Conservation (phyloP, 1,139 yeast species). For the Kodamaea fungicola region DNA sequence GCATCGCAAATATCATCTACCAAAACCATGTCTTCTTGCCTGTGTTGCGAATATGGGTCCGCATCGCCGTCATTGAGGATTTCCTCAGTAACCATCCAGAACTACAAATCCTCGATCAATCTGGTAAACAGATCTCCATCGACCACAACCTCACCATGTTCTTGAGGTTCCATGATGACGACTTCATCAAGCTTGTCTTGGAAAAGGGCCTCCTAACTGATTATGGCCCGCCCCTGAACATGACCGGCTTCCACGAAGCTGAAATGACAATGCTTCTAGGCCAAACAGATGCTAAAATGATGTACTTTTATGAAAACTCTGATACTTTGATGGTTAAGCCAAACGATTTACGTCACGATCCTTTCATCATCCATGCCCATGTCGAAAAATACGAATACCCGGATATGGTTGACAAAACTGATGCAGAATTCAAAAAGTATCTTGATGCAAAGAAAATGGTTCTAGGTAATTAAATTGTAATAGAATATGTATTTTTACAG, state of each 20-base stretch:
- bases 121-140: neutral
- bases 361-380: slow-evolving; percentile 13
- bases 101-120: neutral
- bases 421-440: slow-evolving; percentile 1
- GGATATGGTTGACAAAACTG: slow-evolving; percentile 1
- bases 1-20: slow-evolving; percentile 12
- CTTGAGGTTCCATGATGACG: slow-evolving; percentile 22
- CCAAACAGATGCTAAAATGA: slow-evolving; percentile 13
- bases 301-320: slow-evolving; percentile 14
- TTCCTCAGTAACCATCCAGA: slow-evolving; percentile 13
- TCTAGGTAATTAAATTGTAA: too few species aligned
- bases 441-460: too few species aligned
- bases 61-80: slow-evolving; percentile 15
- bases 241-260: slow-evolving; percentile 29
- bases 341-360: slow-evolving; percentile 25
- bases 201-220: slow-evolving; percentile 23
- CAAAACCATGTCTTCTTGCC: slow-evolving; percentile 15
- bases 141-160: slow-evolving; percentile 3
- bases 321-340: slow-evolving; percentile 9
- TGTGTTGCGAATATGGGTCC: slow-evolving; percentile 28
- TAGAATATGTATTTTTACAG: too few species aligned
- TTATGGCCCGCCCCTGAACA: slow-evolving; percentile 25
- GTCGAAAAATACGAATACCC: slow-evolving; percentile 7
- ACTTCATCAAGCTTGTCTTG: slow-evolving; percentile 25
- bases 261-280: slow-evolving; percentile 22